A percentile compares a stretch with the other conserved stretches of the same genome.
Conservation (phyloP, 495 filamentous ascomycete species). For the Rostrohypoxylon terebratum region DNA sequence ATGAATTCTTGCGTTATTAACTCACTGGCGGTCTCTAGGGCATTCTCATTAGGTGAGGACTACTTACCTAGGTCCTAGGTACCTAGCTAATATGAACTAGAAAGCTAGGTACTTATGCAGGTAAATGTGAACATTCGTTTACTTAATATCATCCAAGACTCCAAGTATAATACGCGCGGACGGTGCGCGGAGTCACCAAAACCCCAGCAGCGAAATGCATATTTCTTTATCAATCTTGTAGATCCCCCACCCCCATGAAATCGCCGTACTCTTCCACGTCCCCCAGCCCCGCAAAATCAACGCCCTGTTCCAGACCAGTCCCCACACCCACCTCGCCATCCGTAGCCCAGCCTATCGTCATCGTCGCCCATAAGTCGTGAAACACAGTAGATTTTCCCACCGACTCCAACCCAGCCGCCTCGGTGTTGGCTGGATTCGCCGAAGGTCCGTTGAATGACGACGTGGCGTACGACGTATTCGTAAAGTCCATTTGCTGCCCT, state of each 20-base stretch:
- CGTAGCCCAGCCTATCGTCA: conserved; percentile 52
- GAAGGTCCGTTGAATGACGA: conserved; percentile 25
- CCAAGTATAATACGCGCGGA: too few relatives aligned
- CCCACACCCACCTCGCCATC: conserved; percentile 16
- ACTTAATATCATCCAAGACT: too few relatives aligned
- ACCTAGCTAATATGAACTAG: too few relatives aligned
- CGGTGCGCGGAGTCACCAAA: too few relatives aligned
- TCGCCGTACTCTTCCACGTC: conserved; percentile 11
- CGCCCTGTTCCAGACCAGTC: not conserved
- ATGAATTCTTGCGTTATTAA: too few relatives aligned
- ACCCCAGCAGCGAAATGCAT: too few relatives aligned
- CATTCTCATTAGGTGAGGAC: too few relatives aligned
- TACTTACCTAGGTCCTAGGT: too few relatives aligned
- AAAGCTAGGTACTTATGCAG: too few relatives aligned
- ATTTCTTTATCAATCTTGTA: conserved; percentile 6
- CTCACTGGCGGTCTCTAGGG: too few relatives aligned
- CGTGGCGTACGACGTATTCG: conserved; percentile 28
- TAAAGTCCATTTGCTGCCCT: conserved; percentile 36
- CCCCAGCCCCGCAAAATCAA: not conserved
- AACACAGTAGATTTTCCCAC: conserved; percentile 34
- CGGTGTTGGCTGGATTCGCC: not conserved
- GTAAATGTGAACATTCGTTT: too few relatives aligned
- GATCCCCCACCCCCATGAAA: conserved; percentile 6
- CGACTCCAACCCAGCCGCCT: conserved; percentile 1
- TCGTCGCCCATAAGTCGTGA: conserved; percentile 53